Evolutionary conservation across 768 basidiomycete genomes (phyloP), one percentile per base, ranked within the genome.

Genomic region (Trametes cinnabarina): DNA sequence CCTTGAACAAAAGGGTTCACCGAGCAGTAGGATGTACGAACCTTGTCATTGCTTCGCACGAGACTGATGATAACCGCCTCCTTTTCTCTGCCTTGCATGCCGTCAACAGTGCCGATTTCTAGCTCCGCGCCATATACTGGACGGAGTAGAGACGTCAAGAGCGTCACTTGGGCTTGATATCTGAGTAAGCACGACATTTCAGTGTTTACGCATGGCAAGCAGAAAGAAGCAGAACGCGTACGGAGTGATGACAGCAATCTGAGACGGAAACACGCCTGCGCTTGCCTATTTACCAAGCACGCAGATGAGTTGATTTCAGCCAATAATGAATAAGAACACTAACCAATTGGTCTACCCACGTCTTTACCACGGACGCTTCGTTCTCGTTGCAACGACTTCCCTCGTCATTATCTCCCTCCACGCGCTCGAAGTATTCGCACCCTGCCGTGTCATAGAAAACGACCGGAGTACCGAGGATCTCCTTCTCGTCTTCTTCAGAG

Each of bases 71-170:
- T 83, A 37, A 98, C 84, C 0, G 94, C 94, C 52, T 98, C 93
- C 64, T 93, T 93, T 71, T 99, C 96, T 47, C 97, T 83, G 0
- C 96, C 96, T 76, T 99, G 97, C 87, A 98, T 91, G 0, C 94
- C 94, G 68, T 98, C 97, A 1, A 98, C 94, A 0, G 90, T 92
- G 1, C 95, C 97, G 42, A 97, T 92, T 64, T 98, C 94, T 0
- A 98, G 79, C 23, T 76, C 75, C 0, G 77, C 70, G 0, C 88
- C 89, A 65, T 90, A 80, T n/a, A 75, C 69, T 0, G 88, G 85
- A 22, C 88, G 84, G 19, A 99, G 75, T 41, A 93, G 74, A 0
- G 88, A 85, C 0, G 91, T 83, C 37, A 98, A 77, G 1, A 94
- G 79, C 2, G 88, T 83, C 3, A 98, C 95, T 71, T 99, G 97